phyloP scores from a whole-genome alignment of 2,329 filamentous ascomycete genomes.

The Fonsecaea multimorphosa region DNA sequence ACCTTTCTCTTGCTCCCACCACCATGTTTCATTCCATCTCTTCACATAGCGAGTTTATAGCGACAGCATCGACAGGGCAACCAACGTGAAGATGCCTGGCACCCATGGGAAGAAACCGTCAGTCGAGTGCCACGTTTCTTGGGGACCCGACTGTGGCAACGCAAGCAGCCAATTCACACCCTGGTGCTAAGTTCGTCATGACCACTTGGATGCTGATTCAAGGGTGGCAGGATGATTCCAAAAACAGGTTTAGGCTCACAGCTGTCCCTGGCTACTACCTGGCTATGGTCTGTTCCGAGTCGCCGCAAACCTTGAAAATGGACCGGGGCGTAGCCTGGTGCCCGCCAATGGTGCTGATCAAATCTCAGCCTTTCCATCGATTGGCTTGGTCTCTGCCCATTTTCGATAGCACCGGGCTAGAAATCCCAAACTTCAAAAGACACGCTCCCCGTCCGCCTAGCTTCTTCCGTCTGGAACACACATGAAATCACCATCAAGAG shows the following conservation, averaged over 20 bases:
- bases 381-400: slow-evolving; percentile 19
- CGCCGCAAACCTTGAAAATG: slow-evolving; percentile 21
- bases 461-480: neutral
- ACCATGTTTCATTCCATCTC: neutral
- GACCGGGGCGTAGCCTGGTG: slow-evolving; percentile 29
- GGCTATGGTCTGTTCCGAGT: slow-evolving; percentile 8
- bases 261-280: slow-evolving; percentile 19
- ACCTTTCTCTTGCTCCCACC: neutral
- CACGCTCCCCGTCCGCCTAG: neutral
- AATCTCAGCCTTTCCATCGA: slow-evolving; percentile 26
- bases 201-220: slow-evolving; percentile 20
- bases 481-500: neutral
- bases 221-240: slow-evolving; percentile 15
- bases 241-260: slow-evolving; percentile 30
- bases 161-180: neutral
- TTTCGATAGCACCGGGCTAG: slow-evolving; percentile 18
- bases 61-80: slow-evolving; percentile 7
- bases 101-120: slow-evolving; percentile 10
- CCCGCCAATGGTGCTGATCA: slow-evolving; percentile 32
- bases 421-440: neutral
- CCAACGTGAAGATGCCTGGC: slow-evolving; percentile 3
- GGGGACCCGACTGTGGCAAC: neutral
- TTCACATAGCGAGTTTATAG: neutral
- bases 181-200: slow-evolving; percentile 22
- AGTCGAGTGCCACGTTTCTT: slow-evolving; percentile 22